Base-by-base conservation (phyloP, 2,329 filamentous ascomycete genomes). In the Tolypocladium ovalisporum region DNA sequence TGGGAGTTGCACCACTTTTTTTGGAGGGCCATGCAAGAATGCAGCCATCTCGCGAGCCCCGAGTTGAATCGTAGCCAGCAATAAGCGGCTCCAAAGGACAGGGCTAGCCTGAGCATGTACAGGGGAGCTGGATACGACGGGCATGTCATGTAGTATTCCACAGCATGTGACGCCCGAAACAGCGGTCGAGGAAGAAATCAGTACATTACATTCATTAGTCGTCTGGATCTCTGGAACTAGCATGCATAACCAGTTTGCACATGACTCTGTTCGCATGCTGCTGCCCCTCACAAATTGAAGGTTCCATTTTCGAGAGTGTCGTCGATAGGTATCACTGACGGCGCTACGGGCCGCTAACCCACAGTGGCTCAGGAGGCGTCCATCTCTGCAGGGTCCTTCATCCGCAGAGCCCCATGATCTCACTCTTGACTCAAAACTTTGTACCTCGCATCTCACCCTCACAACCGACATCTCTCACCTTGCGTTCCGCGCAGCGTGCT, bases 131-230 rank as follows among this genome's bases (percentile, higher is more conserved):
- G 47, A 51, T n/a, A 52, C 15, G 9, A 22, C 19, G 4, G 47
- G 47, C 47, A 34, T 52, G 10, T 32, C 44, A 54, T 55, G 59
- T 60, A 55, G 44, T 47, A 51, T 34, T 35, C 47, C 47, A 34
- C 29, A 56, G 55, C 40, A 32, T 24, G 56, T 54, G 57, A 57
- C 36, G 57, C 47, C 22, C 32, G 55, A 56, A 54, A 52, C 35
- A 54, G 56, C 57, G 42, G 52, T 49, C 40, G 34, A 27, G 40
- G 52, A 34, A 29, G 52, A 40, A 54, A 54, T 27, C 32, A 42
- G 24, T 42, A 37, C 37, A 22, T 42, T 40, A 32, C 52, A n/a
- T 4, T 42, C 36, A n/a, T 54, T 40, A 27, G 52, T 37, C 34
- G n/a, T 37, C 17, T 2, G 19, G 37, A 22, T 24, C 35, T 17